phyloP scores from a whole-genome alignment of 495 filamentous ascomycete species.

The Clohesyomyces aquaticus region DNA sequence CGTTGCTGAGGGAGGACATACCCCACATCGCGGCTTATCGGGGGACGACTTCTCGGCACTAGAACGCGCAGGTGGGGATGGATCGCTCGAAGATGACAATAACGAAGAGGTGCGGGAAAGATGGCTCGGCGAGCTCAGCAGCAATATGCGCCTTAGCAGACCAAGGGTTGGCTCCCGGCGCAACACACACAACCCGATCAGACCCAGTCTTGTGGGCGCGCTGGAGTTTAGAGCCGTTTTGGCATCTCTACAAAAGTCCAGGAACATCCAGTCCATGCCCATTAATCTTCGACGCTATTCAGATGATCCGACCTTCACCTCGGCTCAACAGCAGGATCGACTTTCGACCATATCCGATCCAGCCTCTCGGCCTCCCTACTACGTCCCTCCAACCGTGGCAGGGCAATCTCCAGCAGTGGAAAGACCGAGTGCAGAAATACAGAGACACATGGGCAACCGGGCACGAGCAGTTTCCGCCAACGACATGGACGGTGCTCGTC shows the following conservation, averaged over 20 bases:
- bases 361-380: constrained; percentile 40
- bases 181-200: constrained; percentile 78
- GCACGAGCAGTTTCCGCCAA: constrained; percentile 70
- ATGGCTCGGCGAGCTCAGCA: constrained; percentile 80
- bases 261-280: constrained; percentile 69
- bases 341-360: constrained; percentile 57
- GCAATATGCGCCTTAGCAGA: constrained; percentile 87
- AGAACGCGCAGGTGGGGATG: constrained; percentile 63
- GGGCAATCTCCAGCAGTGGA: constrained; percentile 34
- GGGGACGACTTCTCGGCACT: constrained; percentile 71
- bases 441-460: constrained; percentile 47
- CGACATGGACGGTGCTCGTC: constrained; percentile 50
- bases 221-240: constrained; percentile 92
- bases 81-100: constrained; percentile 61
- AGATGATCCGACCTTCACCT: constrained; percentile 58
- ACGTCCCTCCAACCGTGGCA: constrained; percentile 39
- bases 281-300: constrained; percentile 74
- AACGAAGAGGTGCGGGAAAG: constrained; percentile 74
- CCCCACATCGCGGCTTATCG: constrained; percentile 56
- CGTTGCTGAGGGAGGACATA: constrained; percentile 55
- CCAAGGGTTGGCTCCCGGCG: constrained; percentile 65
- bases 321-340: constrained; percentile 55
- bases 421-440: constrained; percentile 44
- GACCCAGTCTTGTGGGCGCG: constrained; percentile 90
- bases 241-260: constrained; percentile 75